phyloP scores from a whole-genome alignment of 768 basidiomycete genomes.

The Leucosporidium creatinivorum region DNA sequence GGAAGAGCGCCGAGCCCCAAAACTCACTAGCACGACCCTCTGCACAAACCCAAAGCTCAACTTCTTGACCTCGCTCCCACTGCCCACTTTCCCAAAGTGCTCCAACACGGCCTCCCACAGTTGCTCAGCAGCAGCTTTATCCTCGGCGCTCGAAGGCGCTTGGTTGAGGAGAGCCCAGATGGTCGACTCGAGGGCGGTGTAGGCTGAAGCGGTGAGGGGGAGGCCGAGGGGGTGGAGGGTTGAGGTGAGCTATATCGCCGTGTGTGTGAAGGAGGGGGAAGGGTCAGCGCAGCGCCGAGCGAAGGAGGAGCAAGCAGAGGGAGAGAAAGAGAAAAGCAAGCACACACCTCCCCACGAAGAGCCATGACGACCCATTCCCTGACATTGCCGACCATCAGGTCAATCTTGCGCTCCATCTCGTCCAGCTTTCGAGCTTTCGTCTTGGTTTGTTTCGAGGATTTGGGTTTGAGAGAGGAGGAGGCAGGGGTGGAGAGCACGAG shows the following conservation, averaged over 20 bases:
- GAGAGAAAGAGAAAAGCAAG: neutral
- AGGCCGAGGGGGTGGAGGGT: conserved; percentile 12
- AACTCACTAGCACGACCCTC: conserved; percentile 59
- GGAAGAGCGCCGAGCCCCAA: conserved; percentile 7
- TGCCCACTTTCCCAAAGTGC: conserved; percentile 56
- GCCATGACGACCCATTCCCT: conserved; percentile 28
- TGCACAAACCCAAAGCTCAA: conserved; percentile 68
- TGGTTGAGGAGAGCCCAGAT: conserved; percentile 44
- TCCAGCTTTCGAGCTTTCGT: neutral
- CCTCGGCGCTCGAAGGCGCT: conserved; percentile 14
- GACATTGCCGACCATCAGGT: conserved; percentile 18
- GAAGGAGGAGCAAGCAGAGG: neutral
- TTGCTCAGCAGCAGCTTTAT: conserved; percentile 32
- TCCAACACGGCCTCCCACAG: conserved; percentile 56
- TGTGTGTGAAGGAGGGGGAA: neutral
- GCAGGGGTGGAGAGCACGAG: conserved; percentile 40
- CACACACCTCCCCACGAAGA: conserved; percentile 24
- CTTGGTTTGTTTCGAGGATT: neutral
- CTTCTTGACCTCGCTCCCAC: conserved; percentile 59
- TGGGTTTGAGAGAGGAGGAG: neutral
- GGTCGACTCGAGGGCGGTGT: conserved; percentile 60
- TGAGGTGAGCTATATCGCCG: conserved; percentile 3
- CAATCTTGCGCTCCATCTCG: neutral
- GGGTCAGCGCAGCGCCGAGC: conserved; percentile 35
- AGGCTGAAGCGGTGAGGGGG: conserved; percentile 11